phyloP scores from a whole-genome alignment of 352 stramenopile genomes.

The Pythium aristosporum region DNA sequence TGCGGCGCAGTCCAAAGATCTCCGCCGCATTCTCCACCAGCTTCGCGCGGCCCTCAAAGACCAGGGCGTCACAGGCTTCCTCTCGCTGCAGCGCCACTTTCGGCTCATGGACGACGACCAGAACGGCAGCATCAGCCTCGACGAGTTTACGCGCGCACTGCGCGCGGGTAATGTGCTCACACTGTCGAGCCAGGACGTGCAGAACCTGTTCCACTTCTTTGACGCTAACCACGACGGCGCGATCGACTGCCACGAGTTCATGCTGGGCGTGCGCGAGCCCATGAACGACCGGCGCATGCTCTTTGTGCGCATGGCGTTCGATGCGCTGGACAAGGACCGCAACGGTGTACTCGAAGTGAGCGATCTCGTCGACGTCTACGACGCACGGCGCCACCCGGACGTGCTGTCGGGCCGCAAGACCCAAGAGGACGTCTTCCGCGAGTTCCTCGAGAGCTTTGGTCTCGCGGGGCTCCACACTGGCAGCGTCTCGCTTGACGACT shows the following conservation, averaged over 20 bases:
- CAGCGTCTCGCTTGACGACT: slow-evolving; percentile 58
- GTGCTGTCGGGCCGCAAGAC: slow-evolving; percentile 79
- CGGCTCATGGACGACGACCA: slow-evolving; percentile 72
- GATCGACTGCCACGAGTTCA: slow-evolving; percentile 86
- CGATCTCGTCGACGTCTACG: slow-evolving; percentile 77
- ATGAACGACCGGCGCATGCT: slow-evolving; percentile 77
- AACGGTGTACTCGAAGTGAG: slow-evolving; percentile 71
- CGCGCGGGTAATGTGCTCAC: slow-evolving; percentile 50
- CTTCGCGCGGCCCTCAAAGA: slow-evolving; percentile 56
- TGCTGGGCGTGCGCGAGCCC: slow-evolving; percentile 75
- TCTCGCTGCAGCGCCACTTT: slow-evolving; percentile 76
- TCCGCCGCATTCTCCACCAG: slow-evolving; percentile 55
- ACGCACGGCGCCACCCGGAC: slow-evolving; percentile 81
- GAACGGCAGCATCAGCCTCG: slow-evolving; percentile 61
- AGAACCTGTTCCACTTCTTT: slow-evolving; percentile 82
- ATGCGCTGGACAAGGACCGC: slow-evolving; percentile 75
- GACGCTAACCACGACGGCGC: slow-evolving; percentile 82
- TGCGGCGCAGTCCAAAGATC: slow-evolving; percentile 56
- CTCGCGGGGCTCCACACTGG: slow-evolving; percentile 50
- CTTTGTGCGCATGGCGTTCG: slow-evolving; percentile 87
- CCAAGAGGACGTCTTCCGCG: slow-evolving; percentile 67
- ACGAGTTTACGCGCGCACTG: slow-evolving; percentile 79
- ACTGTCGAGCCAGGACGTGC: slow-evolving; percentile 45
- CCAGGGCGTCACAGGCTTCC: slow-evolving; percentile 67
- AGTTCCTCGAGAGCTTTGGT: slow-evolving; percentile 86